These are phyloP conservation scores for Verticillium dahliae DNA, from an alignment of 2,329 filamentous ascomycete genomes.

Conservation along the genomic window DNA sequence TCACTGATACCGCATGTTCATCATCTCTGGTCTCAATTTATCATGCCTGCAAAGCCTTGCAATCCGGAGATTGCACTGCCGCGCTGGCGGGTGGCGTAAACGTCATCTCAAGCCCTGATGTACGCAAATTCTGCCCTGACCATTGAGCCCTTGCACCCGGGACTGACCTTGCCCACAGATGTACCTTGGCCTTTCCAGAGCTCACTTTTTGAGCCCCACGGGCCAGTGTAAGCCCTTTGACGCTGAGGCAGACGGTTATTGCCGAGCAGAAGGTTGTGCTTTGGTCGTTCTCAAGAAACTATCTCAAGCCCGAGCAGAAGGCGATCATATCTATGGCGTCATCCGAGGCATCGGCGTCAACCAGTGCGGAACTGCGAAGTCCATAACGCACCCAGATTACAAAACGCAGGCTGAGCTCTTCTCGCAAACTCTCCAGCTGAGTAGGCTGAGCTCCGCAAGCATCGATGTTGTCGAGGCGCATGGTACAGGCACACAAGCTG, in stretches of 20 bases:
- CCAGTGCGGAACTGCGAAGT: conserved; percentile 30
- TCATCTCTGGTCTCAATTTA: conserved; percentile 27
- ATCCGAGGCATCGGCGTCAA: conserved; percentile 30
- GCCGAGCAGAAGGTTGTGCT: conserved; percentile 39
- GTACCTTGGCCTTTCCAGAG: conserved; percentile 16
- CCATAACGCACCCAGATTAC: conserved; percentile 16
- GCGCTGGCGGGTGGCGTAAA: conserved; percentile 32
- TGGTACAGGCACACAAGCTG: conserved; percentile 39
- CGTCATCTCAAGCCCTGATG: conserved; percentile 17
- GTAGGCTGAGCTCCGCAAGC: neutral
- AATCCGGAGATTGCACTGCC: conserved; percentile 20
- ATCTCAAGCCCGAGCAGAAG: conserved; percentile 35
- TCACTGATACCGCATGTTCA: conserved; percentile 30
- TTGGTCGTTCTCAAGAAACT: conserved; percentile 40
- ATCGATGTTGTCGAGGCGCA: conserved; percentile 28
- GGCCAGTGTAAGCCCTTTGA: conserved; percentile 27
- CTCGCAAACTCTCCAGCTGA: conserved; percentile 41
- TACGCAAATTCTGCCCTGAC: neutral
- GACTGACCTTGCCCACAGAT: too few species aligned
- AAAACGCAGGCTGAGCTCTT: conserved; percentile 25
- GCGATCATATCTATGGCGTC: conserved; percentile 34
- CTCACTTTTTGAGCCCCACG: conserved; percentile 19
- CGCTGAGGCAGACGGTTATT: conserved; percentile 36
- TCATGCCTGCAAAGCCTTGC: conserved; percentile 21
- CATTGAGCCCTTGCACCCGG: too few species aligned